Evolutionary conservation across 805 yeast species (phyloP).

Genomic region (Wickerhamiella lipophila): DNA sequence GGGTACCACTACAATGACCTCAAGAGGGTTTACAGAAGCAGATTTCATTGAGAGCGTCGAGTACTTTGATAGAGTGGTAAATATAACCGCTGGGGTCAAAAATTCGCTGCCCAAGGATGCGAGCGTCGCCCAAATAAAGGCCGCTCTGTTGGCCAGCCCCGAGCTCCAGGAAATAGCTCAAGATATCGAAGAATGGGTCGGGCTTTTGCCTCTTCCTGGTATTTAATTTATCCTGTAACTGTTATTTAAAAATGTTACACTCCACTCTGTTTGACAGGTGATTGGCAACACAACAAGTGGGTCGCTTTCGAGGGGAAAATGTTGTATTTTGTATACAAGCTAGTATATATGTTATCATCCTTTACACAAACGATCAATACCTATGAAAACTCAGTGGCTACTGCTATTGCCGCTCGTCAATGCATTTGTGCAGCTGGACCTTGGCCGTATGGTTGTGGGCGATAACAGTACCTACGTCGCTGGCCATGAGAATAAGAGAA

Average conservation of each 20-base stretch:
- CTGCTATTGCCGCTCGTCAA: neutral
- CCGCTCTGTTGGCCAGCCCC: conserved; percentile 40
- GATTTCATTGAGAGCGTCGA: conserved; percentile 71
- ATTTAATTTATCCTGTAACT: neutral
- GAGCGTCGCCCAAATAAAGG: conserved; percentile 89
- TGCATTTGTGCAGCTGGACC: conserved; percentile 1
- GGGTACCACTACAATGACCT: conserved; percentile 97
- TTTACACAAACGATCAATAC: neutral
- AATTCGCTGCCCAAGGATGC: conserved; percentile 74
- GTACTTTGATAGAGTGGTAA: conserved; percentile 67
- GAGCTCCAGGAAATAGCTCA: conserved; percentile 20
- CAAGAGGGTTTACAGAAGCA: conserved; percentile 82
- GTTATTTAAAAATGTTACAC: neutral
- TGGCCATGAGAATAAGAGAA: neutral
- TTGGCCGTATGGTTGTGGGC: conserved; percentile 1
- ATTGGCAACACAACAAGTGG: no score
- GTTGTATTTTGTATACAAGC: neutral
- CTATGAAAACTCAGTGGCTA: neutral
- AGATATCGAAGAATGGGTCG: conserved; percentile 21
- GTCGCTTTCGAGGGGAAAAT: no score
- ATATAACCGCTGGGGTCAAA: conserved; percentile 64
- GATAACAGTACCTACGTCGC: neutral
- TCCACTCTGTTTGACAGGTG: no score
- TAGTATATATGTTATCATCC: neutral
- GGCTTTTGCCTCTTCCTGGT: conserved; percentile 16